A percentile compares a stretch with the other conserved stretches of the same genome.
These are phyloP conservation scores for Rhodotorula sp. DNA, from an alignment of 1,284 basidiomycete genomes.

Conservation along the genomic window DNA sequence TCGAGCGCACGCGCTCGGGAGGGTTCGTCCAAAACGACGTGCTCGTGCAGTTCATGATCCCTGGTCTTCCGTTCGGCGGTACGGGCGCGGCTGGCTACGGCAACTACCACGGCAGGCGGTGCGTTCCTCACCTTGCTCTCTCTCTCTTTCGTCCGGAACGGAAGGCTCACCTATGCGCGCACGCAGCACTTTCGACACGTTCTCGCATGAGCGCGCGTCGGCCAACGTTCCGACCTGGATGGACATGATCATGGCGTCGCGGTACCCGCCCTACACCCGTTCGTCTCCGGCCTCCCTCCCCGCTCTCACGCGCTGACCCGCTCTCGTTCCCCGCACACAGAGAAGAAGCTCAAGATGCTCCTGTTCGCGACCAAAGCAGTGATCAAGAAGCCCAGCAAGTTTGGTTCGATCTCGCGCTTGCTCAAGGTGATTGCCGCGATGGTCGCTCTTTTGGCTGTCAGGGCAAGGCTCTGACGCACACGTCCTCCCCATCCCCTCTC, in stretches of 20 bases:
- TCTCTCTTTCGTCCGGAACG: conserved; percentile 29
- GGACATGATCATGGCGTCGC: conserved; percentile 47
- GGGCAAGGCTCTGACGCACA: neutral
- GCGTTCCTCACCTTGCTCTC: neutral
- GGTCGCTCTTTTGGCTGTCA: neutral
- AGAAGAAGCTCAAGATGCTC: conserved; percentile 30
- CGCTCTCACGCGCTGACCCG: neutral
- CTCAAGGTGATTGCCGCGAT: neutral
- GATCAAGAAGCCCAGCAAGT: conserved; percentile 11
- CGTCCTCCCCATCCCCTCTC: no score
- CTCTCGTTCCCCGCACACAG: neutral
- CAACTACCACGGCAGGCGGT: conserved; percentile 35
- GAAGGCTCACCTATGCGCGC: neutral
- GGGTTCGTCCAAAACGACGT: conserved; percentile 44
- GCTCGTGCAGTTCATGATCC: conserved; percentile 44
- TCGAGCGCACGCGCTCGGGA: conserved; percentile 35
- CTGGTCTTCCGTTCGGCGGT: conserved; percentile 43
- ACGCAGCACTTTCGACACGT: conserved; percentile 48
- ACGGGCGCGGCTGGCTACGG: conserved; percentile 41
- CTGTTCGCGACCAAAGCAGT: conserved; percentile 18
- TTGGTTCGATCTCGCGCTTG: conserved; percentile 1
- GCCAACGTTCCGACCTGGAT: conserved; percentile 48
- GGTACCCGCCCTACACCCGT: conserved; percentile 50
- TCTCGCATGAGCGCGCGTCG: conserved; percentile 50
- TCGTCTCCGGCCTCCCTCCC: neutral